These are phyloP conservation scores for Apiospora kogelbergensis DNA, from an alignment of 2,329 filamentous ascomycete species.

Conservation along the genomic window DNA sequence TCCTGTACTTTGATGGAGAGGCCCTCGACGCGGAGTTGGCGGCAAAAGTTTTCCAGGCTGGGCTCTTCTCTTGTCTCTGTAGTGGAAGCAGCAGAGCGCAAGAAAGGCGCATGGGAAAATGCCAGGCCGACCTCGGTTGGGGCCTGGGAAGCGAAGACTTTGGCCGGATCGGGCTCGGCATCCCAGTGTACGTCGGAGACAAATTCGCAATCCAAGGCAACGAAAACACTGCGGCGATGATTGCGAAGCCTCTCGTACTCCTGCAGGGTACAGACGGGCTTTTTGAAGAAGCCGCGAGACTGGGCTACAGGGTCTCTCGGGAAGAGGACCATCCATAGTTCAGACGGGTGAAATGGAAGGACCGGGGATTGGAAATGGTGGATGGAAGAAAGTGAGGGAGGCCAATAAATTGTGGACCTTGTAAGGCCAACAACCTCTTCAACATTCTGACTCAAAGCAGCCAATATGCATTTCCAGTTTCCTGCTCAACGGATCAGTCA, in stretches of 20 bases:
- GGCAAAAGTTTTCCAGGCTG: background rate
- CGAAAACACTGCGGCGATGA: background rate
- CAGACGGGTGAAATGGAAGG: too few species aligned
- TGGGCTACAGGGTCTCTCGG: background rate
- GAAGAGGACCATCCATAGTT: too few species aligned
- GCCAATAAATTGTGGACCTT: background rate
- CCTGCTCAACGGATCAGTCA: too few species aligned
- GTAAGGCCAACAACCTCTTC: too few species aligned
- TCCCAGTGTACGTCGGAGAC: constrained; percentile 1
- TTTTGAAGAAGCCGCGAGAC: background rate
- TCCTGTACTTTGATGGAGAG: background rate
- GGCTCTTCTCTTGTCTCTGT: background rate
- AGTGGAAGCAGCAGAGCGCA: background rate
- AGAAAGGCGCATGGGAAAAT: background rate
- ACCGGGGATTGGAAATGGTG: background rate
- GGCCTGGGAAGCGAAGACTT: background rate
- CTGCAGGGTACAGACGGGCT: background rate
- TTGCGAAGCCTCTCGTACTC: background rate
- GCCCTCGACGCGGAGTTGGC: background rate
- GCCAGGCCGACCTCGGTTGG: background rate
- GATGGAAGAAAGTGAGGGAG: background rate
- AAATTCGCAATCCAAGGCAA: background rate
- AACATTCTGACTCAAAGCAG: too few species aligned
- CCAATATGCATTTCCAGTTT: too few species aligned
- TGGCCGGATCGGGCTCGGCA: background rate